Conservation (phyloP, 805 yeast genomes). For the Candida vaughaniae region DNA sequence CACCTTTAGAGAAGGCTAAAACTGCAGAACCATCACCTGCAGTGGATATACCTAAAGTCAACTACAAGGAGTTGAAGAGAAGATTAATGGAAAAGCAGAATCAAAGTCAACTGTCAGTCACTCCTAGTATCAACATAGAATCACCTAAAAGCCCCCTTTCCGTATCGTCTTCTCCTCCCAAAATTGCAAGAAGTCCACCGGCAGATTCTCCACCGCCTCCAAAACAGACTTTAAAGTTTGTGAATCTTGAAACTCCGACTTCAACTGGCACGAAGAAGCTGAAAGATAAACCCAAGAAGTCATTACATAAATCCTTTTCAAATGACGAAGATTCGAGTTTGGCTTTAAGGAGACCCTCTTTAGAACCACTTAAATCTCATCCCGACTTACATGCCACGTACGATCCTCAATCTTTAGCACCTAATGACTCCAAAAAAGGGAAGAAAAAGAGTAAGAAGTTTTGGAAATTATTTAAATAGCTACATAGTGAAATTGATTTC, state of each 20-base stretch:
- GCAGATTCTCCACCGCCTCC: conserved; percentile 20
- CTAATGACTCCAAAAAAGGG: conserved; percentile 13
- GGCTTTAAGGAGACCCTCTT: conserved; percentile 17
- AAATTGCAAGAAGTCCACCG: conserved; percentile 5
- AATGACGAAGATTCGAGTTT: conserved; percentile 27
- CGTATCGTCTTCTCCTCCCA: conserved; percentile 9
- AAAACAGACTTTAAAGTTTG: conserved; percentile 31
- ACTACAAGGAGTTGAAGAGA: conserved; percentile 34
- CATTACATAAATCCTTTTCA: conserved; percentile 33
- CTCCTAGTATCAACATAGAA: conserved; percentile 9
- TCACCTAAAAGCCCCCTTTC: conserved; percentile 7
- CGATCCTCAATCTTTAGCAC: neutral
- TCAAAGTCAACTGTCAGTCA: conserved; percentile 1
- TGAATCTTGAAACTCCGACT: conserved; percentile 19
- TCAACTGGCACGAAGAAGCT: conserved; percentile 8
- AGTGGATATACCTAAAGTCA: conserved; percentile 15
- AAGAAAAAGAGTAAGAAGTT: conserved; percentile 33
- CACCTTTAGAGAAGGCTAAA: conserved; percentile 25
- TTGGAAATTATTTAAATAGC: conserved; percentile 30
- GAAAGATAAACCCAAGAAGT: conserved; percentile 12
- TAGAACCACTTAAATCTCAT: conserved; percentile 39
- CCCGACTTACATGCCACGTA: conserved; percentile 27
- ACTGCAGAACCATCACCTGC: conserved; percentile 5
- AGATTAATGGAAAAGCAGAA: conserved; percentile 7
- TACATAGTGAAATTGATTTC: too few relatives aligned